phyloP scores from a whole-genome alignment of 768 basidiomycete species.

The Hysterangium stoloniferum region DNA sequence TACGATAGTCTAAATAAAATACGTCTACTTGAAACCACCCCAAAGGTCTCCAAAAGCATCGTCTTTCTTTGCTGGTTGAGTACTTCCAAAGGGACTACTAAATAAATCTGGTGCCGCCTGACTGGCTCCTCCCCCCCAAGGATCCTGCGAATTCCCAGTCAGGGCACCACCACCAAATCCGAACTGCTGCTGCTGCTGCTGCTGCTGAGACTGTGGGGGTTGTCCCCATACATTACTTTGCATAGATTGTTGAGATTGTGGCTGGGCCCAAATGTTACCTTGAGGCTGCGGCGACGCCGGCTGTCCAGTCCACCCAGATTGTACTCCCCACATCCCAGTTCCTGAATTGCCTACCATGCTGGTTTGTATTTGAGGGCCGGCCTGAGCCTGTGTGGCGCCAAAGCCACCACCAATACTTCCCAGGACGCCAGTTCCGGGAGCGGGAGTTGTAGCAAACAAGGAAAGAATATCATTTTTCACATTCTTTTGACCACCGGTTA shows the following conservation, averaged over 20 bases:
- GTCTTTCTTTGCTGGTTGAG: constrained; percentile 49
- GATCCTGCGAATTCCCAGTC: constrained; percentile 37
- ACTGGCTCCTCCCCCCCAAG: constrained; percentile 44
- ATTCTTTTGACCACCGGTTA: constrained; percentile 46
- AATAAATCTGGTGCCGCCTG: constrained; percentile 23
- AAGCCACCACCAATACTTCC: constrained; percentile 21
- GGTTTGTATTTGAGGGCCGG: constrained; percentile 28
- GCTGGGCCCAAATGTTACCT: constrained; percentile 11
- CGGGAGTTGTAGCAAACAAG: constrained; percentile 52
- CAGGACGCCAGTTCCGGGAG: constrained; percentile 22
- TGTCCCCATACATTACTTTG: constrained; percentile 31
- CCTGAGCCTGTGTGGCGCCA: constrained; percentile 21
- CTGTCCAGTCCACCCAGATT: constrained; percentile 51
- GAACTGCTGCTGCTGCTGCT: constrained; percentile 25
- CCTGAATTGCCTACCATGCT: constrained; percentile 50
- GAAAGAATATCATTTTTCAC: constrained; percentile 83
- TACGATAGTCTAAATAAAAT: too few relatives aligned
- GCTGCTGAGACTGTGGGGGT: constrained; percentile 23
- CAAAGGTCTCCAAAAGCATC: constrained; percentile 79
- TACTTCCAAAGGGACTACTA: constrained; percentile 26
- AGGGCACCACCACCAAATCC: constrained; percentile 27
- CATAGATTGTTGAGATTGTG: too few relatives aligned
- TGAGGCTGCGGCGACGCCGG: constrained; percentile 21
- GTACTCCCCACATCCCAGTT: constrained; percentile 56
- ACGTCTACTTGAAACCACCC: constrained; percentile 66